A percentile compares a stretch with the other conserved stretches of the same genome.
Evolutionary conservation across 2,329 filamentous ascomycete genomes (phyloP).

Genomic region (Arthrobotrys megalospora): DNA sequence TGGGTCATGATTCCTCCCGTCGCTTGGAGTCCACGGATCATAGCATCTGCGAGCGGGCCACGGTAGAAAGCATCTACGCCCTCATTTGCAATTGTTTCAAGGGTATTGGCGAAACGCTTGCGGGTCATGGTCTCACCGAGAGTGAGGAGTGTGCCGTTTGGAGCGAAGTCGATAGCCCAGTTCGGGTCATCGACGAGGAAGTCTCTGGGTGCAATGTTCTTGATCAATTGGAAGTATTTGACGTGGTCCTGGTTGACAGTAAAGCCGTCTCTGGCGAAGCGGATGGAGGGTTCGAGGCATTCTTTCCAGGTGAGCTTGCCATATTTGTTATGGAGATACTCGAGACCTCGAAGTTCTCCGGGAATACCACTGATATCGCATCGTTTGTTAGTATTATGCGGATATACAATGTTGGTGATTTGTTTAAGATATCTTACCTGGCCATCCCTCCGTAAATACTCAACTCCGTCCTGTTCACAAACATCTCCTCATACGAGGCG

Average conservation of each 20-base stretch:
- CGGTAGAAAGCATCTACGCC: constrained; percentile 83
- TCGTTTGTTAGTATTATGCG: constrained; percentile 16
- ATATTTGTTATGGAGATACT: constrained; percentile 69
- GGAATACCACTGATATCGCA: constrained; percentile 70
- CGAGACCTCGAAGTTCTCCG: constrained; percentile 69
- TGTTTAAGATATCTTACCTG: constrained; percentile 67
- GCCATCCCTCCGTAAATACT: constrained; percentile 82
- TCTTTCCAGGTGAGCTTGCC: constrained; percentile 78
- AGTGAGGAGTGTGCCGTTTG: constrained; percentile 79
- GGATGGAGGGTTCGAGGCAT: constrained; percentile 81
- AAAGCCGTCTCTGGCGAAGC: constrained; percentile 82
- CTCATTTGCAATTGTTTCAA: constrained; percentile 81
- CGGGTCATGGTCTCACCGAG: constrained; percentile 85
- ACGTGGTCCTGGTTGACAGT: constrained; percentile 80
- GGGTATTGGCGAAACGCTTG: constrained; percentile 83
- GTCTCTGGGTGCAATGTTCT: constrained; percentile 71
- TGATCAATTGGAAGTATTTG: constrained; percentile 75
- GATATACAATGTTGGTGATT: not conserved
- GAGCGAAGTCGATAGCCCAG: constrained; percentile 91
- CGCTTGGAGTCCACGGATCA: constrained; percentile 77
- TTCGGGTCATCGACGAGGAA: constrained; percentile 82
- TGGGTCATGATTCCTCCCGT: constrained; percentile 88
- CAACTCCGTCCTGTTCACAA: constrained; percentile 76
- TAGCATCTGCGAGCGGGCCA: constrained; percentile 80
- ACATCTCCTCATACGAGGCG: constrained; percentile 88